These are phyloP conservation scores for Suhomyces terraborum DNA, from an alignment of 1,139 yeast genomes.

Conservation along the genomic window DNA sequence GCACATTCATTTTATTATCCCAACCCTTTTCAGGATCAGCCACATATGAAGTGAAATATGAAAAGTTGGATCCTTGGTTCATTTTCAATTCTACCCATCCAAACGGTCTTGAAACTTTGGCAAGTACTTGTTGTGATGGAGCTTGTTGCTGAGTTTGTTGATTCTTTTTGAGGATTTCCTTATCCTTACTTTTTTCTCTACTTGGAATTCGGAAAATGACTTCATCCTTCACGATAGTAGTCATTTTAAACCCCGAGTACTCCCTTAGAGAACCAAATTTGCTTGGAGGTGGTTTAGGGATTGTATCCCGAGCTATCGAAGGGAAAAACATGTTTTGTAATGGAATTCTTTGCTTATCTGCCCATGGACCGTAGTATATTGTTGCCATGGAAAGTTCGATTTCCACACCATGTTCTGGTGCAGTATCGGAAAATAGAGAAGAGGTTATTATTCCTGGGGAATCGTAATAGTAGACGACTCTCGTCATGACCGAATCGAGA, in stretches of 20 bases:
- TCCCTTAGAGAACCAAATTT: slow-evolving; percentile 54
- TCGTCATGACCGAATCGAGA: slow-evolving; percentile 60
- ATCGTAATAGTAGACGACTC: slow-evolving; percentile 67
- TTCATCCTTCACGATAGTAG: slow-evolving; percentile 60
- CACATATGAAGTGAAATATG: slow-evolving; percentile 51
- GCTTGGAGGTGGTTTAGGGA: slow-evolving; percentile 40
- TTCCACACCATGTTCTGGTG: slow-evolving; percentile 71
- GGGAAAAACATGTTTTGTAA: slow-evolving; percentile 74
- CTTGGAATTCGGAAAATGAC: slow-evolving; percentile 77
- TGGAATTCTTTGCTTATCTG: slow-evolving; percentile 77
- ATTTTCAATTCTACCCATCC: slow-evolving; percentile 89
- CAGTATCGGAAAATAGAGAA: neutral
- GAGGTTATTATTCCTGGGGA: slow-evolving; percentile 52
- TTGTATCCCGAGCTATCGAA: slow-evolving; percentile 57
- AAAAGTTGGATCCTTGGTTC: slow-evolving; percentile 52
- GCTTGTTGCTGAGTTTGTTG: slow-evolving; percentile 9
- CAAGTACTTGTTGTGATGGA: slow-evolving; percentile 14
- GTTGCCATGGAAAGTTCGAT: slow-evolving; percentile 62
- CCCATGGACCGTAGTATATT: slow-evolving; percentile 92
- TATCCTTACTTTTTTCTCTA: slow-evolving; percentile 80
- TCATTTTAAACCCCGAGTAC: slow-evolving; percentile 57
- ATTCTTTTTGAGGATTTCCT: slow-evolving; percentile 26
- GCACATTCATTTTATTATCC: slow-evolving; percentile 51
- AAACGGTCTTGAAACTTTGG: slow-evolving; percentile 57
- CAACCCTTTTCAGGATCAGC: slow-evolving; percentile 59